Base-by-base conservation (phyloP, 306 rosid genomes). In the Quercus rubra region DNA sequence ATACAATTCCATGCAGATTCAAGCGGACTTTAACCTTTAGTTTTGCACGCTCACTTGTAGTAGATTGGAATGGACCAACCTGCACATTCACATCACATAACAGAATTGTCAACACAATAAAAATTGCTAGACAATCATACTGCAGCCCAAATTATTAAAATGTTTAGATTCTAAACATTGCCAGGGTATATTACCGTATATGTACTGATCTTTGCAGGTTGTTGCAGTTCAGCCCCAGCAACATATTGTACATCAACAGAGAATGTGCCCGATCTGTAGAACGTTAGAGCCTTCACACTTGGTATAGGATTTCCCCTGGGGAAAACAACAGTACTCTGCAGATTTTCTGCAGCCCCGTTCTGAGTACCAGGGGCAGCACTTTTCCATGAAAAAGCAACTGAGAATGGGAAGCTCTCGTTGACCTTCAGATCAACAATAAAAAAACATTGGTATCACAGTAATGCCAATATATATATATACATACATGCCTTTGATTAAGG, bases 231-330 rank as follows among this genome's bases (percentile, higher is more conserved):
- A 77, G 78, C 70, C 67, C 58, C 72, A 83, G 91, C 94, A 14
- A 88, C 83, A 83, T 91, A 96, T 33, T 83, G 94, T 10, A 87
- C 91, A 75, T 93, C 98, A 79, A 93, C 85, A 49, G 91, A 74
- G 83, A 93, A 96, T 18, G 97, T 93, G 71, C 91, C 97, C 0
- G 83, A 2, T 80, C 96, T 85, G 82, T 67, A 90, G 78, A 91
- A 85, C 30, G 99, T 96, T 71, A 93, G 81, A 76, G 83, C 92
- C 92, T 90, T 96, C 66, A 77, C 14, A 77, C 99, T 91, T 21
- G 99, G 93, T 59, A 93, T 76, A 20, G 89, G 83, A 84, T 91
- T 96, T 19, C 99, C 99, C 85, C 89, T 96, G n/a, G 94, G 87
- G 62, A 96, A 96, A 25, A 95, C 92, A 68, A 84, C 6, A 13